phyloP scores from a whole-genome alignment of 2,329 filamentous ascomycete species.

The Cladosporium colombiae region DNA sequence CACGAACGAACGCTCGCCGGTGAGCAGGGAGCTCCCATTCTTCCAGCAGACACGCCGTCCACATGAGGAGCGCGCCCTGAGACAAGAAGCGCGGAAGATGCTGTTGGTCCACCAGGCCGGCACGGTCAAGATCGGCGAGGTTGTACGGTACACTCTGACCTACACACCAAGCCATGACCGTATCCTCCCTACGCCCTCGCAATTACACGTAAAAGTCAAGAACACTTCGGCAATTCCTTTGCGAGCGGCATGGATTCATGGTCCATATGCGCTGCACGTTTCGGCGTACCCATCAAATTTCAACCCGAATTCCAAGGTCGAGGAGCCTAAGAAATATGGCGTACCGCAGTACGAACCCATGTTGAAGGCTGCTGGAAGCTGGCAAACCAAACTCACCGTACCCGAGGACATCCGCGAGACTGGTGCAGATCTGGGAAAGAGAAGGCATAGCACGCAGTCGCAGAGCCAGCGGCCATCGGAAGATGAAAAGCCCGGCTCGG shows the following conservation, averaged over 20 bases:
- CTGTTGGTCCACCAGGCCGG: slow-evolving; percentile 88
- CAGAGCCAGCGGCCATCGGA: slow-evolving; percentile 25
- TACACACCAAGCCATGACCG: slow-evolving; percentile 88
- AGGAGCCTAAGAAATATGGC: slow-evolving; percentile 58
- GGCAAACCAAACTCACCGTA: slow-evolving; percentile 76
- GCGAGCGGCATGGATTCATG: slow-evolving; percentile 93
- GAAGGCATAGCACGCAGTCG: slow-evolving; percentile 39
- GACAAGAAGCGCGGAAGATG: slow-evolving; percentile 55
- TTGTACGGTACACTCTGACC: slow-evolving; percentile 85
- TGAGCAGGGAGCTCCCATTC: slow-evolving; percentile 8
- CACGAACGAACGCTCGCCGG: slow-evolving; percentile 1
- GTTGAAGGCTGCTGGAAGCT: slow-evolving; percentile 88
- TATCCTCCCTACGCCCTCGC: slow-evolving; percentile 80
- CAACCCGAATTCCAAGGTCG: slow-evolving; percentile 77
- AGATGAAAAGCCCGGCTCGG: slow-evolving; percentile 55
- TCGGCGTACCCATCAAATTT: slow-evolving; percentile 83
- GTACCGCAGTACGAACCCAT: slow-evolving; percentile 93
- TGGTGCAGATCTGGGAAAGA: slow-evolving; percentile 47
- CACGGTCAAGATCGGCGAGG: slow-evolving; percentile 89
- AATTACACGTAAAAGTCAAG: slow-evolving; percentile 82
- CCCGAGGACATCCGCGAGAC: slow-evolving; percentile 74
- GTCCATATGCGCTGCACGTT: slow-evolving; percentile 87
- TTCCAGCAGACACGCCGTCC: slow-evolving; percentile 16
- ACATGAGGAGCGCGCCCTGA: slow-evolving; percentile 7
- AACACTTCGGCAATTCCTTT: slow-evolving; percentile 89